Base-by-base conservation (phyloP, 2,329 filamentous ascomycete species). In the Ophiosphaerella narmari region DNA sequence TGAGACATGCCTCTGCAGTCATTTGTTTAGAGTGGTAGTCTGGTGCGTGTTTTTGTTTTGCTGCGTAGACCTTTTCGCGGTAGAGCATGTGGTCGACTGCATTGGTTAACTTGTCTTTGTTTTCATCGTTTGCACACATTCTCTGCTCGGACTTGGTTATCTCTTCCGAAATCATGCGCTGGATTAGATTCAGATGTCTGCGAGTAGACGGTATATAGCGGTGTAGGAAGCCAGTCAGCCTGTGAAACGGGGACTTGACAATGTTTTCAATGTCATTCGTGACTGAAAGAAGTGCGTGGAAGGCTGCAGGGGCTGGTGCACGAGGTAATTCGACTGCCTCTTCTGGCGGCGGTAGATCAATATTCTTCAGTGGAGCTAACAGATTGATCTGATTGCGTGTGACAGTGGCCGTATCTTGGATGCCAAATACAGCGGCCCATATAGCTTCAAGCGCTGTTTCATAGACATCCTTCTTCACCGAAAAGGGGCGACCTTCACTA, bases 401-500 rank as follows among this genome's bases (percentile, higher is more conserved):
- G 5, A 54, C 52, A 4, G 55, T 54, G 11, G 46, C 42, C 3
- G 45, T 47, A 2, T 43, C 43, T 21, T 45, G 47, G 8, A 14
- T 36, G 9, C 55, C 55, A 24, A 59, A 59, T 12, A 56, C 21
- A 9, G 46, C 48, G 13, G 48, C 54, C 54, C 50, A 56, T 9
- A 60, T 54, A 4, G 59, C 57, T n/a, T 62, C 59, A 11, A 62
- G 36, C 0, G 57, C 50, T 0, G 50, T 48, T 13, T 56, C 39
- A 5, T 60, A 63, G 16, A 76, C 68, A 31, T 74, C 72, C 13
- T 62, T 32, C 44, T 66, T 58, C 1, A 66, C 70, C 0, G 39
- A 32, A 33, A 73, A 75, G 0, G 71, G 70, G 0, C 58, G 56
- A 5, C 69, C 72, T 4, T 65, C 35, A n/a, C 68, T 69, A 2